These are phyloP conservation scores for Hypocreales sp. DNA, from an alignment of 2,329 filamentous ascomycete species.

Conservation along the genomic window DNA sequence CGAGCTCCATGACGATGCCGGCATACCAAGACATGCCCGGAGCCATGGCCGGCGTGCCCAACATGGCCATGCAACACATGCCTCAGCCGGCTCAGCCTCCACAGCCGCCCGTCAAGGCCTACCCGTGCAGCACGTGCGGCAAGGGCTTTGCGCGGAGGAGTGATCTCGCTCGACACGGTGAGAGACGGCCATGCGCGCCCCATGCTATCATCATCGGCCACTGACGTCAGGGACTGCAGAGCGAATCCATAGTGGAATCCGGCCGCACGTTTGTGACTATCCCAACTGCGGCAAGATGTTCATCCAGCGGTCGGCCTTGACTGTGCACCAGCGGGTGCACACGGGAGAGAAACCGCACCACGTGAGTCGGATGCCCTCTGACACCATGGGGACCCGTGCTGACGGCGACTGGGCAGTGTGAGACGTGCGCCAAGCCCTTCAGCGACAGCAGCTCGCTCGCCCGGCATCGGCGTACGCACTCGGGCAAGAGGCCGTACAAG, in stretches of 20 bases:
- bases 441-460: slow-evolving; percentile 92
- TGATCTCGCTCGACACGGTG: slow-evolving; percentile 87
- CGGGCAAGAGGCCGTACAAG: slow-evolving; percentile 90
- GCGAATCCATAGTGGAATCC: slow-evolving; percentile 82
- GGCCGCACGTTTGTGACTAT: slow-evolving; percentile 85
- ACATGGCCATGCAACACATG: slow-evolving; percentile 23
- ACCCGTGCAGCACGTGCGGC: slow-evolving; percentile 75
- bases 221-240: slow-evolving; percentile 56
- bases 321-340: slow-evolving; percentile 88
- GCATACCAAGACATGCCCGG: slow-evolving; percentile 19
- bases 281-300: slow-evolving; percentile 88
- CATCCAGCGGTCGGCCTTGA: slow-evolving; percentile 89
- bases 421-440: too few species aligned
- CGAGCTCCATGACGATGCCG: slow-evolving; percentile 24
- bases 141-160: slow-evolving; percentile 90
- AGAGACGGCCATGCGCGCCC: too few species aligned
- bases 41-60: slow-evolving; percentile 18
- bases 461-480: slow-evolving; percentile 86
- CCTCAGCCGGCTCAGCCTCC: slow-evolving; percentile 16
- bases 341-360: slow-evolving; percentile 97
- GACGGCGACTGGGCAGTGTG: too few species aligned
- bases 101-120: slow-evolving; percentile 45
- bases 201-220: too few species aligned
- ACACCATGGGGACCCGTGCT: too few species aligned
- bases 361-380: slow-evolving; percentile 34